These are phyloP conservation scores for Linnemannia schmuckeri DNA, from an alignment of 192 early-diverging fungal species.

Conservation along the genomic window DNA sequence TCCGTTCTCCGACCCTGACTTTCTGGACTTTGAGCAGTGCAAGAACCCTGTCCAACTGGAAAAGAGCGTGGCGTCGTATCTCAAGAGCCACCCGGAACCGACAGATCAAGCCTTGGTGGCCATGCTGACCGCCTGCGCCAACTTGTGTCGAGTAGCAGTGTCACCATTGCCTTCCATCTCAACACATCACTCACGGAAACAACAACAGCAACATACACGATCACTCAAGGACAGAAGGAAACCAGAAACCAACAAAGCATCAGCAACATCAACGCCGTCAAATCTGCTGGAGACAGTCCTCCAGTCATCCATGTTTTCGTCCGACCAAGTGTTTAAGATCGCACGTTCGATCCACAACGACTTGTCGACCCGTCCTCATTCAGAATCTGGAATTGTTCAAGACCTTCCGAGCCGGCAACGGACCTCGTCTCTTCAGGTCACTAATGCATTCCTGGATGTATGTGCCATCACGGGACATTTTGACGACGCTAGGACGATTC, in stretches of 20 bases:
- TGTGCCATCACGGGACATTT: conserved; percentile 42
- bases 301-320: conserved; percentile 25
- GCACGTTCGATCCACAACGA: conserved; percentile 28
- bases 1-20: background rate
- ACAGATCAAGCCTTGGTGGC: conserved; percentile 33
- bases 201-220: background rate
- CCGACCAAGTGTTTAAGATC: conserved; percentile 37
- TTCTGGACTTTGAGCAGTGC: conserved; percentile 20
- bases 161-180: background rate
- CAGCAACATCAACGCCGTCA: background rate
- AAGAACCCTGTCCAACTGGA: conserved; percentile 47
- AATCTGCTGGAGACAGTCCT: conserved; percentile 44
- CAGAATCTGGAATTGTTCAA: background rate
- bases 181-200: background rate
- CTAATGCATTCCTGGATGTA: conserved; percentile 44
- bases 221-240: background rate
- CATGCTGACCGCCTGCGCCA: conserved; percentile 37
- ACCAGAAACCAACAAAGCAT: background rate
- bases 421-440: conserved; percentile 19
- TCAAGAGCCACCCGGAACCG: conserved; percentile 36
- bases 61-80: conserved; percentile 37
- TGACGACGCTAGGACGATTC: conserved; percentile 16
- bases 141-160: background rate
- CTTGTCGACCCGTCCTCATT: background rate
- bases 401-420: background rate